A percentile compares a stretch with the other conserved stretches of the same genome.
phyloP scores from a whole-genome alignment of 2,329 filamentous ascomycete genomes.

The Cladosporium phlei region DNA sequence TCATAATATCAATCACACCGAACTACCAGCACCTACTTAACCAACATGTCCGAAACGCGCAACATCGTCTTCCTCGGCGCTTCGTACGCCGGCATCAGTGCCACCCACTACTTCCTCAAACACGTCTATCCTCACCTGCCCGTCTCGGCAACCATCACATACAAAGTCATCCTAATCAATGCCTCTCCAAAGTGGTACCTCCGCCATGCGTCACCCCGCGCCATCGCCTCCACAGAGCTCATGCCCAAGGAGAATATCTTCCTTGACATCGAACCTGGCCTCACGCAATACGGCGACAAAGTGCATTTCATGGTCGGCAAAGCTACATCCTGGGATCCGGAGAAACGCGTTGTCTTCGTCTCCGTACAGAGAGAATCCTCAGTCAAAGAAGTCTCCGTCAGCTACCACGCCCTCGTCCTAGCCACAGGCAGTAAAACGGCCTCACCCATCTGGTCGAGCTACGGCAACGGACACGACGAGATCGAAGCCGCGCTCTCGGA shows the following conservation, averaged over 20 bases:
- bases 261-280: conserved; percentile 42
- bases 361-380: conserved; percentile 19
- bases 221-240: conserved; percentile 41
- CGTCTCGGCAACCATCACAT: conserved; percentile 22
- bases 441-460: conserved; percentile 37
- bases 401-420: conserved; percentile 50
- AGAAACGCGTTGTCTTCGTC: conserved; percentile 40
- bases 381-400: conserved; percentile 31
- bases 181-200: conserved; percentile 48
- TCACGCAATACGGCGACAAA: conserved; percentile 43
- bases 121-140: conserved; percentile 42
- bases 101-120: conserved; percentile 49
- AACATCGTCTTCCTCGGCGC: conserved; percentile 48
- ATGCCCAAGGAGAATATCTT: conserved; percentile 46
- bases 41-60: conserved; percentile 24
- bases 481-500: conserved; percentile 25
- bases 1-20: too few relatives aligned
- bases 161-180: conserved; percentile 50
- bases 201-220: conserved; percentile 43
- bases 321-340: conserved; percentile 43
- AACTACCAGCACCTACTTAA: too few relatives aligned
- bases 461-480: conserved; percentile 26
- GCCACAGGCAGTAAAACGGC: conserved; percentile 48
- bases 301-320: conserved; percentile 46
- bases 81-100: conserved; percentile 47